Conservation (phyloP, 2,329 filamentous ascomycete species). For the Neurospora sp. region DNA sequence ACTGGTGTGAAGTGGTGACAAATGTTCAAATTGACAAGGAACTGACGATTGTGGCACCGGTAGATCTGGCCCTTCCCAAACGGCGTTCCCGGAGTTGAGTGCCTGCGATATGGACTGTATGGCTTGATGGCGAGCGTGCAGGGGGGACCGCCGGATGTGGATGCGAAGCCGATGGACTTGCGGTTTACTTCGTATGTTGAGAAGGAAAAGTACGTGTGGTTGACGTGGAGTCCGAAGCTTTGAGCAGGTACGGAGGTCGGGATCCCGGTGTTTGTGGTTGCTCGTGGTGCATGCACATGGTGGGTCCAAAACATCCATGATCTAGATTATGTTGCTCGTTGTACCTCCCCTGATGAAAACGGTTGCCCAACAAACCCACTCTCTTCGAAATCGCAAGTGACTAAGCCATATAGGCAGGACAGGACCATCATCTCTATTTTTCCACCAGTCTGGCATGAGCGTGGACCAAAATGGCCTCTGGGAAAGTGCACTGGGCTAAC, state of each 20-base stretch:
- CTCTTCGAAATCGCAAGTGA: not conserved
- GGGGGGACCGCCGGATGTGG: slow-evolving; percentile 1
- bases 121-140: slow-evolving; percentile 11
- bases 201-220: slow-evolving; percentile 10
- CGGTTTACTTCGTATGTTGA: slow-evolving; percentile 5
- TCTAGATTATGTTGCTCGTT: not conserved
- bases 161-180: slow-evolving; percentile 5
- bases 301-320: not conserved
- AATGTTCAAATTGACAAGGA: not conserved
- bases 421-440: not conserved
- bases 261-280: not conserved
- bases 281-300: not conserved
- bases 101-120: slow-evolving; percentile 9
- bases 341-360: not conserved
- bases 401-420: not conserved
- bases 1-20: too few relatives aligned
- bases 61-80: not conserved
- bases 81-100: slow-evolving; percentile 27
- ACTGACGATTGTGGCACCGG: not conserved
- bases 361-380: not conserved
- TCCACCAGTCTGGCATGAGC: not conserved
- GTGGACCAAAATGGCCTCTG: not conserved
- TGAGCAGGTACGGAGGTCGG: not conserved
- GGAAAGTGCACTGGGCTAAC: not conserved
- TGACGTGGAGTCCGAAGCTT: slow-evolving; percentile 4